Evolutionary conservation across 2,329 filamentous ascomycete genomes (phyloP).

Genomic region (Colletotrichum sp.): DNA sequence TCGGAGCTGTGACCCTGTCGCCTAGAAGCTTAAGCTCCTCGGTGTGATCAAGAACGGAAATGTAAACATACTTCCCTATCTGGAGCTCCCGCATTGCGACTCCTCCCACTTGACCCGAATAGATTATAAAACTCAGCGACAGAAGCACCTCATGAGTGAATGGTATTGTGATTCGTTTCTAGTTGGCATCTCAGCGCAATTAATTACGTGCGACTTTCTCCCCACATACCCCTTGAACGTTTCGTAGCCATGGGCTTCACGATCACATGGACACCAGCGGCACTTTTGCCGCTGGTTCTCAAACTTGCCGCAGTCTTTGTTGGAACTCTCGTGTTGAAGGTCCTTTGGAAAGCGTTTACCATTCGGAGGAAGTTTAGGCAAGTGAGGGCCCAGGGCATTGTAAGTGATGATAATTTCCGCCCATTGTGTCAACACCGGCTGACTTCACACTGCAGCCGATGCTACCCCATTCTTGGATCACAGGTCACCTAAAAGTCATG

Average conservation of each 20-base stretch:
- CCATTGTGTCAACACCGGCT: rapidly evolving
- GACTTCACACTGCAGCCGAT: not conserved
- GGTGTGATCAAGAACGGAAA: not conserved
- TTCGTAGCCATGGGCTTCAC: not conserved
- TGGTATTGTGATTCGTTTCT: too few species aligned
- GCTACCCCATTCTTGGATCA: conserved; percentile 8
- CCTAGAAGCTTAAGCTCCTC: not conserved
- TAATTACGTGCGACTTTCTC: not conserved
- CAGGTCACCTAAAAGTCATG: not conserved
- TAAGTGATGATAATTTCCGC: not conserved
- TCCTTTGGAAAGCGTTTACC: not conserved
- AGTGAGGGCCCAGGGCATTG: not conserved
- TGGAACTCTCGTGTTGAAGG: not conserved
- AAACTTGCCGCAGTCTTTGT: not conserved
- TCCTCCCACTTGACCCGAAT: not conserved
- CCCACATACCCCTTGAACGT: not conserved
- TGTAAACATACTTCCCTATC: not conserved
- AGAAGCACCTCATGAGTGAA: not conserved
- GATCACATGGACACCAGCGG: not conserved
- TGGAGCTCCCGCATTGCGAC: not conserved
- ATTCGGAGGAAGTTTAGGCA: not conserved
- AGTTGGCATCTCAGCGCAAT: not conserved
- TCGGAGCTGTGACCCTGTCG: not conserved
- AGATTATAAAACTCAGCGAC: not conserved
- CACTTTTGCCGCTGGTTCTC: not conserved